Conservation (phyloP, 257 asterid species). For the Solanum commersonii region DNA sequence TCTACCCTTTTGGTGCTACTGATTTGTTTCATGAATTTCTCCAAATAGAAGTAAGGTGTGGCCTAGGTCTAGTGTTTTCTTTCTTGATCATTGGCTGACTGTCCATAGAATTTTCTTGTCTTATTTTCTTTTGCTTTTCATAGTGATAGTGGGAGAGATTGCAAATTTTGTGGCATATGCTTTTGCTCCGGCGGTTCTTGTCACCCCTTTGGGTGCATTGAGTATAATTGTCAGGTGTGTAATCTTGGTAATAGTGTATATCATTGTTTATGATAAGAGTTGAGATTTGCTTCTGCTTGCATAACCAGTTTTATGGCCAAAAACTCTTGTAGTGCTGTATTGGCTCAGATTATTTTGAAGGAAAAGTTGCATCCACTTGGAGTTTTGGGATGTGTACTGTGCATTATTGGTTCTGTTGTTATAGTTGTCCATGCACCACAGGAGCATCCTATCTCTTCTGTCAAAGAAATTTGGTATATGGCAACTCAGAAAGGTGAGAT, state of each 20-base stretch:
- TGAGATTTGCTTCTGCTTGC: not conserved
- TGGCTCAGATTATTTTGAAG: constrained; percentile 69
- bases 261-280: not conserved
- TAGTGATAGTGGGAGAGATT: constrained; percentile 83
- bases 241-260: not conserved
- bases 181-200: constrained; percentile 92
- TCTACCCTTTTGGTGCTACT: not conserved
- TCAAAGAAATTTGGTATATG: constrained; percentile 71
- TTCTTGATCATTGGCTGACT: constrained; percentile 4
- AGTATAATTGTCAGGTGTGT: constrained; percentile 75
- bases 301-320: not conserved
- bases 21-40: not conserved
- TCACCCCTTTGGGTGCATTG: constrained; percentile 87
- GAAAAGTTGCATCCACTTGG: constrained; percentile 72
- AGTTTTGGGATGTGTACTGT: constrained; percentile 71
- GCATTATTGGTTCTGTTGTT: constrained; percentile 67
- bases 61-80: not conserved
- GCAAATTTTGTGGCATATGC: constrained; percentile 89
- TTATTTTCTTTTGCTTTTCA: not conserved
- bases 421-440: constrained; percentile 81
- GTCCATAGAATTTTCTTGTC: constrained; percentile 3
- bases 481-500: constrained; percentile 66
- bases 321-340: constrained; percentile 40
- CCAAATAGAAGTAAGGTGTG: not conserved
- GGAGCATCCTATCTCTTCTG: constrained; percentile 60